Conservation (phyloP, 345 rosid species). For the Pelargonium nanum region DNA sequence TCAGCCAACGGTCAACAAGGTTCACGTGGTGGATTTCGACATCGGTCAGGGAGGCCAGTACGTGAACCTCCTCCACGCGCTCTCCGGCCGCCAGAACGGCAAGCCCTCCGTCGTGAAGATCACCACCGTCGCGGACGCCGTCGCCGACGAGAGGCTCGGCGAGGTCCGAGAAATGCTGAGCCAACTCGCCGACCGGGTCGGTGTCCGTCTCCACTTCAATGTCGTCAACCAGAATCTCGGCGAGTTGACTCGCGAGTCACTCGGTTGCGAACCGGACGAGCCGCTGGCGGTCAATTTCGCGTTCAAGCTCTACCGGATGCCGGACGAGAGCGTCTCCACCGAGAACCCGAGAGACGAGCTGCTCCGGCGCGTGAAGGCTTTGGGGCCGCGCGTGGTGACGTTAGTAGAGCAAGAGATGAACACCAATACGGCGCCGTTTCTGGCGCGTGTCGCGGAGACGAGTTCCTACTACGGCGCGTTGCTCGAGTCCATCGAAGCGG, state of each 20-base stretch:
- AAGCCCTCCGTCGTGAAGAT: constrained; percentile 37
- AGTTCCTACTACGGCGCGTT: constrained; percentile 53
- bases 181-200: constrained; percentile 30
- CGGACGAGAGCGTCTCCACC: constrained; percentile 80
- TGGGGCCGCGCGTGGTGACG: constrained; percentile 71
- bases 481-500: constrained; percentile 68
- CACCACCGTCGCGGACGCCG: constrained; percentile 51
- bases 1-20: constrained; percentile 18
- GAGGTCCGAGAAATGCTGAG: constrained; percentile 33
- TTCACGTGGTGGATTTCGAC: constrained; percentile 81
- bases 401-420: constrained; percentile 39
- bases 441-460: constrained; percentile 24
- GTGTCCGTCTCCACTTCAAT: constrained; percentile 38
- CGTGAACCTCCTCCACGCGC: constrained; percentile 53
- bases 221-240: constrained; percentile 10
- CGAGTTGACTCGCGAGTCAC: constrained; percentile 25
- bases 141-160: constrained; percentile 39
- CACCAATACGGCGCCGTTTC: constrained; percentile 42
- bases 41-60: constrained; percentile 76
- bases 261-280: constrained; percentile 59
- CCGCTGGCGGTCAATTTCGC: constrained; percentile 73
- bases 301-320: constrained; percentile 55
- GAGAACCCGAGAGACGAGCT: constrained; percentile 91
- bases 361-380: constrained; percentile 69
- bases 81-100: constrained; percentile 34